Evolutionary conservation across 768 basidiomycete species (phyloP).

Genomic region (Cystofilobasidium capitatum): DNA sequence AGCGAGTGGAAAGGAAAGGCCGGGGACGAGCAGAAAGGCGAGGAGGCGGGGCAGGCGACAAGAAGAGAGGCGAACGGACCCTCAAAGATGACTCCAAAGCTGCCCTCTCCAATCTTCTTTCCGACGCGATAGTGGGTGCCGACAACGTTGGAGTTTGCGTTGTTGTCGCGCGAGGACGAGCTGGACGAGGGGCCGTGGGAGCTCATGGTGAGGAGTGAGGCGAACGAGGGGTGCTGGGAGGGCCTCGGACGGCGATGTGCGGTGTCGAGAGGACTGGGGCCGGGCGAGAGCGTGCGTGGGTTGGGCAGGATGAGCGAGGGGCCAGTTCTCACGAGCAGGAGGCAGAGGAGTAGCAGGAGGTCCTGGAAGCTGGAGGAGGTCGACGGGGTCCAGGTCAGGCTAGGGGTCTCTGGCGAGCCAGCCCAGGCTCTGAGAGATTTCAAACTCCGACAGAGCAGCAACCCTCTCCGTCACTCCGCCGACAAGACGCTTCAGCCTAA

Average conservation of each 20-base stretch:
- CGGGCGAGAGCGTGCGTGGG: not conserved
- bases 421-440: too few relatives aligned
- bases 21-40: slow-evolving; percentile 3
- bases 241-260: not conserved
- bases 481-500: too few relatives aligned
- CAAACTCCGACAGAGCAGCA: too few relatives aligned
- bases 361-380: not conserved
- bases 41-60: not conserved
- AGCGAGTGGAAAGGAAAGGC: not conserved
- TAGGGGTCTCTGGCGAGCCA: too few relatives aligned
- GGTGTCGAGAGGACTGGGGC: not conserved
- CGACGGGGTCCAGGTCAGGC: too few relatives aligned
- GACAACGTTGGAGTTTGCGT: slow-evolving; percentile 49
- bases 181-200: slow-evolving; percentile 15
- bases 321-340: not conserved
- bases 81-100: slow-evolving; percentile 97
- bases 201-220: not conserved
- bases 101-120: slow-evolving; percentile 98
- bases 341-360: not conserved
- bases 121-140: slow-evolving; percentile 97
- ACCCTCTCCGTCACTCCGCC: too few relatives aligned
- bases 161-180: slow-evolving; percentile 13
- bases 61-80: slow-evolving; percentile 45
- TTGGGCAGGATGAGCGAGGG: not conserved
- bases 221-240: not conserved